Base-by-base conservation (phyloP, 352 stramenopile genomes). In the Phytophthora capsici region DNA sequence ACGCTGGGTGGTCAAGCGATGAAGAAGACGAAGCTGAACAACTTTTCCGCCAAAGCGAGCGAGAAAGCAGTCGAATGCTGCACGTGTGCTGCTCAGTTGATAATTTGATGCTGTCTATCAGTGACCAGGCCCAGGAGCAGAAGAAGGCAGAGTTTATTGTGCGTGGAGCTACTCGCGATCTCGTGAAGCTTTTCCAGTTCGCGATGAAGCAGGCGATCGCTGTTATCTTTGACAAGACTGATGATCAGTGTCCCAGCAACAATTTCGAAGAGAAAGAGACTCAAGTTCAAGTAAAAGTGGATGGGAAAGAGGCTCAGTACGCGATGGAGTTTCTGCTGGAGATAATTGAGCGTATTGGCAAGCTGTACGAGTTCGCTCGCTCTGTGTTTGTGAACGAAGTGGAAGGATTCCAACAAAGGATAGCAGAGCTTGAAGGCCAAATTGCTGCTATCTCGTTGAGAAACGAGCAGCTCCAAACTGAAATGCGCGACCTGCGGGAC, bases 81-180 rank as follows among this genome's bases (percentile, higher is more conserved):
- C 80, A 80, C 19, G 80, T 89, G 4, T 89, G 80, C 54, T 89
- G 80, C 52, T 91, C 82, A 3, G 57, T 91, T 19, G 80, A 91
- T 52, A 91, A 89, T 30, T 45, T 91, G 3, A 63, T 91, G 19
- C 51, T 89, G 9, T 77, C 80, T 1, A 81, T 91, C 7, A 71
- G 71, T 0, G 77, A 79, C 46, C 78, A 69, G 5, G 63, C 78
- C 6, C 74, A 88, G 30, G 66, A 87, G 37, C 56, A 89, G 26
- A 91, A 88, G 37, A 62, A 73, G 12, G 69, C 77, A 22, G 58
- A 82, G 12, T 72, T 65, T 0, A 80, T 90, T 55, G 77, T 67
- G 4, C 72, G 73, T 14, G 78, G 73, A 5, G 70, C 82, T 6
- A 77, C 82, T 0, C 71, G 61, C 9, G 71, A 81, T 41, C 54